A percentile compares a stretch with the other conserved stretches of the same genome.
phyloP scores from a whole-genome alignment of 148 eudicot genomes.

The Pharnaceum exiguum region DNA sequence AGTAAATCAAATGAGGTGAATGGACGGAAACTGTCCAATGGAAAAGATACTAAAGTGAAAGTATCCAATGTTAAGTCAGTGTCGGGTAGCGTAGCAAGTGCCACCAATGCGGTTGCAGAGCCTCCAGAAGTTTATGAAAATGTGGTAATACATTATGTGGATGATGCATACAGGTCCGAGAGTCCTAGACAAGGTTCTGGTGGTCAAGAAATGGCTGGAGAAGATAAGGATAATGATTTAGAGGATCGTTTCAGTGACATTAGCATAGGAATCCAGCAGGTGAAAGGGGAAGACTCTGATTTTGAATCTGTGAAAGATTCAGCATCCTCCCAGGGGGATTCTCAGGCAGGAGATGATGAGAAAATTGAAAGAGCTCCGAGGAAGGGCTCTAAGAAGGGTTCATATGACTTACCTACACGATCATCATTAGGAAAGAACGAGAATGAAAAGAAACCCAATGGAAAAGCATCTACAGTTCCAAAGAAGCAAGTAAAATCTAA shows the following conservation, averaged over 20 bases:
- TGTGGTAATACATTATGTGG: slow-evolving; percentile 51
- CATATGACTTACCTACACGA: slow-evolving; percentile 16
- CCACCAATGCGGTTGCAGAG: slow-evolving; percentile 34
- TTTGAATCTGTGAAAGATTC: slow-evolving; percentile 61
- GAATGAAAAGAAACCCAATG: slow-evolving; percentile 20
- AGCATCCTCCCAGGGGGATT: slow-evolving; percentile 61
- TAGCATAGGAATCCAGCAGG: slow-evolving; percentile 26
- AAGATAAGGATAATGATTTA: slow-evolving; percentile 17
- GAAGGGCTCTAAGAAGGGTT: slow-evolving; percentile 23
- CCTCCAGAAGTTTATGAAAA: slow-evolving; percentile 52
- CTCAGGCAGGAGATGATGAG: slow-evolving; percentile 52
- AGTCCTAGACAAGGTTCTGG: slow-evolving; percentile 25
- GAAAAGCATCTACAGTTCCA: slow-evolving; percentile 17
- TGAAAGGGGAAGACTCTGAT: slow-evolving; percentile 59
- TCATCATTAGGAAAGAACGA: slow-evolving; percentile 20
- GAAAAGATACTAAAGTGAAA: slow-evolving; percentile 42
- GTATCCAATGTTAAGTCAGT: slow-evolving; percentile 30
- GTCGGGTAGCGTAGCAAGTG: slow-evolving; percentile 27
- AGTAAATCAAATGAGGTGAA: slow-evolving; percentile 34
- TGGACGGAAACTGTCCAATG: slow-evolving; percentile 31
- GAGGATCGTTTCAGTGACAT: slow-evolving; percentile 33
- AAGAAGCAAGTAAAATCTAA: slow-evolving; percentile 31
- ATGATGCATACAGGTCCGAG: slow-evolving; percentile 56
- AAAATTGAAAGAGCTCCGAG: slow-evolving; percentile 32
- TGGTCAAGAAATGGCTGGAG: slow-evolving; percentile 1